phyloP scores from a whole-genome alignment of 129 eudicot species.

The Dittrichia graveolens region DNA sequence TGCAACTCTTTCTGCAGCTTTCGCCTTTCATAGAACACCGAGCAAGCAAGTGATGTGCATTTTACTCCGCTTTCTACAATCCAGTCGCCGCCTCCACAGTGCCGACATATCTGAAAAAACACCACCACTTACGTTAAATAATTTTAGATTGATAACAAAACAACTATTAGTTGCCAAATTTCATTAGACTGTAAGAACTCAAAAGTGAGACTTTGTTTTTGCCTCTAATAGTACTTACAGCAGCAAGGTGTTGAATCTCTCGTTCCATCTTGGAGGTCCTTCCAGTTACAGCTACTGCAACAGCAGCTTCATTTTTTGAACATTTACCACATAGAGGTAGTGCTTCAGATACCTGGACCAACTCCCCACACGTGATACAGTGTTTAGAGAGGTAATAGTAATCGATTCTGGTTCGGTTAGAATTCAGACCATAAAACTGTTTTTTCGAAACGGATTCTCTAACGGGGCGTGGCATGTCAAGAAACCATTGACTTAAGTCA shows the following conservation, averaged over 20 bases:
- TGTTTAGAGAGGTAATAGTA: constrained; percentile 79
- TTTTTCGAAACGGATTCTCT: constrained; percentile 66
- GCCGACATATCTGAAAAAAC: constrained; percentile 74
- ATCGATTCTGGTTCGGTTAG: constrained; percentile 74
- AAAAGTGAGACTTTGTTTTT: no score
- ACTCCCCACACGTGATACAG: constrained; percentile 79
- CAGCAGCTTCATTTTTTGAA: constrained; percentile 56
- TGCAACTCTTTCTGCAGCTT: constrained; percentile 76
- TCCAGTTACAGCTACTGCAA: constrained; percentile 59
- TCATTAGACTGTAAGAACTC: no score
- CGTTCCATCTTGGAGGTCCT: constrained; percentile 77
- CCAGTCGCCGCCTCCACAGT: constrained; percentile 99
- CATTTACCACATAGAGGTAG: constrained; percentile 59
- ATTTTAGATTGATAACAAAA: neutral
- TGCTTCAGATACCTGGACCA: constrained; percentile 60
- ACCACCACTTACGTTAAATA: neutral
- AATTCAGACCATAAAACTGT: constrained; percentile 41
- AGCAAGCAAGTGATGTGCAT: constrained; percentile 88
- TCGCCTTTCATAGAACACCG: constrained; percentile 76
- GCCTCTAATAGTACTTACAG: constrained; percentile 54
- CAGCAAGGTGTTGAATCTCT: constrained; percentile 85
- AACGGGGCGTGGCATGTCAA: constrained; percentile 76
- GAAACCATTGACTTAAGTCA: constrained; percentile 76
- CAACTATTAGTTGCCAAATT: neutral
- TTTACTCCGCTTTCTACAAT: constrained; percentile 76